These are phyloP conservation scores for Penicillium thymicola DNA, from an alignment of 2,329 filamentous ascomycete species.

Conservation along the genomic window DNA sequence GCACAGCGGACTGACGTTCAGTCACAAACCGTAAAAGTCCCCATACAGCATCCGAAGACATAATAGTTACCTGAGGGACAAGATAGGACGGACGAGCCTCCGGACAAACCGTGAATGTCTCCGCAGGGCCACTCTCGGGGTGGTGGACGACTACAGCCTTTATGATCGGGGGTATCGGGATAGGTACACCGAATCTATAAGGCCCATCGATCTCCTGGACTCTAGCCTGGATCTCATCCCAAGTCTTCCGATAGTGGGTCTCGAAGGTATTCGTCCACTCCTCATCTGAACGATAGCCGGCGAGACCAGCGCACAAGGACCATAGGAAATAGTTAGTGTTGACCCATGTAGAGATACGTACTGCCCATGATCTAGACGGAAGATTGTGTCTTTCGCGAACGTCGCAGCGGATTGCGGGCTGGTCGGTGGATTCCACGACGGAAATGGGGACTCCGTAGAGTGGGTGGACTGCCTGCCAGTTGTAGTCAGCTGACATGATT, in stretches of 20 bases:
- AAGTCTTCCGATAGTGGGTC: background rate
- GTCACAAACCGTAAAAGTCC: background rate
- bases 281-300: background rate
- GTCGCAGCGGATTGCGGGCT: background rate
- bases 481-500: background rate
- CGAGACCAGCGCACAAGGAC: background rate
- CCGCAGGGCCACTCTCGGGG: background rate
- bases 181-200: background rate
- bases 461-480: background rate
- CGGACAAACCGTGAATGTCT: background rate
- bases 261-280: constrained; percentile 1
- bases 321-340: constrained; percentile 8
- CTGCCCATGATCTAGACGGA: background rate
- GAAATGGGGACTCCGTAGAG: background rate
- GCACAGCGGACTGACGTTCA: background rate
- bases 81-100: background rate
- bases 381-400: background rate
- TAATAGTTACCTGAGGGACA: background rate
- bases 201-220: background rate
- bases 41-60: background rate
- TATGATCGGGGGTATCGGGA: background rate
- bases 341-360: background rate
- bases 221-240: constrained; percentile 1
- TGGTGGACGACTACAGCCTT: background rate
- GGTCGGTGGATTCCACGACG: background rate